Conservation (phyloP, 345 rosid genomes). For the Orychophragmus violaceus region DNA sequence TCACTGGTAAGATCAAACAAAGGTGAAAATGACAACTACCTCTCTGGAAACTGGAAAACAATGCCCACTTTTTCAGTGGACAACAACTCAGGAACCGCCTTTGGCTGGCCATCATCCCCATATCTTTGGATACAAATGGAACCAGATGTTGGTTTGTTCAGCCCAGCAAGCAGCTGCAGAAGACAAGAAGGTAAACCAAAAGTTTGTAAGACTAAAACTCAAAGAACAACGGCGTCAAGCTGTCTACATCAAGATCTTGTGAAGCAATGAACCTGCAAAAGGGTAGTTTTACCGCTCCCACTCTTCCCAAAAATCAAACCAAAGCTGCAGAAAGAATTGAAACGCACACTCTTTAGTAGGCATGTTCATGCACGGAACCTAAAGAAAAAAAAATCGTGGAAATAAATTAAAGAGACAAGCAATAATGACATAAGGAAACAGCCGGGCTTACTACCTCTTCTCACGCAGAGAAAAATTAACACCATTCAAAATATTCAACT, state of each 20-base stretch:
- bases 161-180: constrained; percentile 81
- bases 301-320: constrained; percentile 95
- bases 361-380: too few species aligned
- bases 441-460: constrained; percentile 41
- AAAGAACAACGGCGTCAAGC: not conserved
- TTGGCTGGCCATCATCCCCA: constrained; percentile 47
- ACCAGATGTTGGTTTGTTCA: constrained; percentile 84
- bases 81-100: constrained; percentile 37
- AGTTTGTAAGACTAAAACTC: not conserved
- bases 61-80: constrained; percentile 76
- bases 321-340: constrained; percentile 46
- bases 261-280: constrained; percentile 54
- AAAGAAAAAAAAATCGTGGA: not conserved
- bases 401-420: not conserved
- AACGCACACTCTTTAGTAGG: constrained; percentile 3
- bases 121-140: constrained; percentile 69
- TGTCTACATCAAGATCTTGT: not conserved
- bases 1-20: not conserved
- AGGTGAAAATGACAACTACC: constrained; percentile 34
- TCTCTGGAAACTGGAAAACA: constrained; percentile 94
- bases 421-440: not conserved
- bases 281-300: constrained; percentile 96
- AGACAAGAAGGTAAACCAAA: constrained; percentile 1
- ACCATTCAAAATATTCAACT: constrained; percentile 61
- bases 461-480: constrained; percentile 72